Percentiles rank a stretch among this genome's conserved stretches.
These are phyloP conservation scores for Globisporangium spinosum DNA, from an alignment of 352 stramenopile species.

Conservation along the genomic window DNA sequence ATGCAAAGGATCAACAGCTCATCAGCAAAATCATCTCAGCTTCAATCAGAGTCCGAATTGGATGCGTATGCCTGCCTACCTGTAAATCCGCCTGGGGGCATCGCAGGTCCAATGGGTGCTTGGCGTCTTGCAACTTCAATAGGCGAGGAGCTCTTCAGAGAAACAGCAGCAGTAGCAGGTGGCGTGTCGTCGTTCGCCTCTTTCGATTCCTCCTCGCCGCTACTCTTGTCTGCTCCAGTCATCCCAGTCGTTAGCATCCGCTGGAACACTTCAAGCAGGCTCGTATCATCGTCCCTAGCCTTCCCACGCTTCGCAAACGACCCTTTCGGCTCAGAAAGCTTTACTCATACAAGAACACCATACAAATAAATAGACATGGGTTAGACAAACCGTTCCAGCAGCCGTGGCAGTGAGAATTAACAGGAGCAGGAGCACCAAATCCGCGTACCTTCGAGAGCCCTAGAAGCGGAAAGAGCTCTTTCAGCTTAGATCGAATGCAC, in stretches of 20 bases:
- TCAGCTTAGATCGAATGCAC: constrained; percentile 59
- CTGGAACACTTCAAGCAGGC: constrained; percentile 53
- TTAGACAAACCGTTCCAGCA: too few relatives aligned
- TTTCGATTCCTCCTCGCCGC: background rate
- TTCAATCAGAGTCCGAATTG: too few relatives aligned
- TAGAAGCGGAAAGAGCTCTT: constrained; percentile 67
- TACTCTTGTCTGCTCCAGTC: constrained; percentile 10
- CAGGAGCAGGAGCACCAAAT: too few relatives aligned
- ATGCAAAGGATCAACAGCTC: background rate
- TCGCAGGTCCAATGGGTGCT: constrained; percentile 49
- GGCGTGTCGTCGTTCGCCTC: background rate
- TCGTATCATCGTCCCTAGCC: constrained; percentile 17
- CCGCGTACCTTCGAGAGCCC: constrained; percentile 61
- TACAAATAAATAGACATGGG: too few relatives aligned
- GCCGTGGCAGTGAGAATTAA: too few relatives aligned
- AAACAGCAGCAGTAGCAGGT: background rate
- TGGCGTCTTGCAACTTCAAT: constrained; percentile 6
- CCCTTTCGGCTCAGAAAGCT: constrained; percentile 53
- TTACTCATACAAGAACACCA: background rate
- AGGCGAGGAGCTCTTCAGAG: background rate
- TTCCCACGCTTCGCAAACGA: constrained; percentile 39
- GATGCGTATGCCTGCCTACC: background rate
- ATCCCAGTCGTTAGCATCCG: constrained; percentile 30
- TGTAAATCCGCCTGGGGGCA: constrained; percentile 28
- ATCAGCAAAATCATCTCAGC: background rate